Base-by-base conservation (phyloP, 75 land plant species). In the Pinus albicaulis region DNA sequence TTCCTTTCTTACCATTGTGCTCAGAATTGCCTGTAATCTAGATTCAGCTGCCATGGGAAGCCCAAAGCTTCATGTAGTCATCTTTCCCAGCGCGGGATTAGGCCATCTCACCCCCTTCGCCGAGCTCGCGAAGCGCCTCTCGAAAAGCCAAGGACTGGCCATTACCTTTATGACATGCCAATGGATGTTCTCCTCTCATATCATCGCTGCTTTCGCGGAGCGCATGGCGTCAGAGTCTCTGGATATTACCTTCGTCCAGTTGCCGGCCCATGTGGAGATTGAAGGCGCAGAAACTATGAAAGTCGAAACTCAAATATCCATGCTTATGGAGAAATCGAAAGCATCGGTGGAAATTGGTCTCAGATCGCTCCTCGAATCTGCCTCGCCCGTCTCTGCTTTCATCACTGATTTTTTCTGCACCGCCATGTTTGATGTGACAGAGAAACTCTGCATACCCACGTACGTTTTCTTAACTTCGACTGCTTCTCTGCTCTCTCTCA, bases 81-180 rank as follows among this genome's bases (percentile, higher is more conserved):
- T 89, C 0, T 25, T 86, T 1, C 84, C 88, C 20, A 85, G 76
- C 52, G 82, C 85, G 0, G 90, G 87, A 10, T 81, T 86, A 75
- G 91, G 93, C 3, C 95, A 90, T 84, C 72, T 86, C 12, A 84
- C 78, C 76, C 91, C 95, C 1, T 44, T 90, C 31, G 48, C 76
- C 16, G 88, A 92, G 75, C 75, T 90, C 36, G 86, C 87, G 31
- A 87, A 80, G 76, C 83, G 74, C 11, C 86, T 92, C 44, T 76
- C 84, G 74, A 16, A 1, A 56, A 44, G 31, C 41, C 80, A 83
- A 55, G 55, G 64, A 24, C 76, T 89, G 57, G 14, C 69, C 0
- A 64, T 88, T 73, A 88, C 95, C 19, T 31, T 62, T 14, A 26
- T 62, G 16, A 14, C 28, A 15, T 25, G 65, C 65, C 13, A 62